Evolutionary conservation across 495 filamentous ascomycete species (phyloP), one percentile per base, ranked within the genome.

Genomic region (Aspergillus campestris): DNA sequence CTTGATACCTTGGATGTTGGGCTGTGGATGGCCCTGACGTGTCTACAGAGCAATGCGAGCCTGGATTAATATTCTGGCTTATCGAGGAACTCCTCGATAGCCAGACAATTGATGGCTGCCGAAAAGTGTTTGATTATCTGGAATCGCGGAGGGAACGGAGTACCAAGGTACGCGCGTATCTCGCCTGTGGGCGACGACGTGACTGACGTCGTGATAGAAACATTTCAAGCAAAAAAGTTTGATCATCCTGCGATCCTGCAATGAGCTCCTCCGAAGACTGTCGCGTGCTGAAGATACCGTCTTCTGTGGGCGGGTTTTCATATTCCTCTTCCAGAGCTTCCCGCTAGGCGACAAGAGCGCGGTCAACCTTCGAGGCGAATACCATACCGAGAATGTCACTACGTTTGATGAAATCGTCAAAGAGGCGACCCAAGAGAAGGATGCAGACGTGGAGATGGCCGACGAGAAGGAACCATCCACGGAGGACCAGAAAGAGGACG

Each of bases 301-400:
- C 3, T 99, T 98, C 62, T 96, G 90, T 60, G 92, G 92, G 31
- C 77, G 91, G 36, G 90, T 99, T 14, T 95, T 95, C 59, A 94
- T 99, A 51, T 99, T 95, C 58, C 79, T 97, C 46, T 97, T 95
- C 63, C 92, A 97, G 62, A 94, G 87, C 60, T 96, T 97, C 56
- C 89, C 92, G 8, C 73, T 97, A 0, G 89, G 90, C 24, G 92
- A 99, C 66, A 91, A 86, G 56, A 96, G 92, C 60, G 95, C 90
- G 1, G 91, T 99, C 39, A 99, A 99, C 53, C 76, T 96, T 38
- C 81, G 94, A 27, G 92, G 92, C 52, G 92, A 97, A 64, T 99
- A 90, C 51, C 94, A 99, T 56, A 79, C 83, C 13, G 91, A 96
- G 53, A 99, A 99, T 75, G 80, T 92, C 41, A 99, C 92, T 2